phyloP scores from a whole-genome alignment of 176 grass and related monocot genomes.

The Eragrostis nindensis region DNA sequence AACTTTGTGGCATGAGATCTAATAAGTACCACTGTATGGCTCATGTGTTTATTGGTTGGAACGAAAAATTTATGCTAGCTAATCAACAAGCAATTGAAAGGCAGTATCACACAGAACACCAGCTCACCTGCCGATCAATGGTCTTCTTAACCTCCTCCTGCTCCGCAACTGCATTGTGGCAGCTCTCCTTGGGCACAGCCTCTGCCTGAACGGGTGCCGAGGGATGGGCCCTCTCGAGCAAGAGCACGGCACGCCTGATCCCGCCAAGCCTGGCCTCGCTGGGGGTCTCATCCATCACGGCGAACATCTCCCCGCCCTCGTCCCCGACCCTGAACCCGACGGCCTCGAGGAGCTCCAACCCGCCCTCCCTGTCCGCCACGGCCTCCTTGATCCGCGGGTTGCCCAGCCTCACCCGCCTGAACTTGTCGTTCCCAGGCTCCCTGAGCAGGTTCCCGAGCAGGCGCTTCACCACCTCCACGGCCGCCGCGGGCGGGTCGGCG shows the following conservation, averaged over 20 bases:
- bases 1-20: neutral
- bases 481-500: conserved; percentile 42
- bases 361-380: conserved; percentile 61
- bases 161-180: conserved; percentile 11
- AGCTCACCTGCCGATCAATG: conserved; percentile 75
- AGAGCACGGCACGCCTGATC: conserved; percentile 58
- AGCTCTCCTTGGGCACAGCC: conserved; percentile 31
- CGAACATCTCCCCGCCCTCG: conserved; percentile 77
- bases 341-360: conserved; percentile 72
- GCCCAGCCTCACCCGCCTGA: conserved; percentile 70
- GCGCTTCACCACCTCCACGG: conserved; percentile 67
- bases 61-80: neutral
- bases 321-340: conserved; percentile 67
- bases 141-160: conserved; percentile 34
- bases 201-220: neutral
- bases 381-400: conserved; percentile 97
- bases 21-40: neutral
- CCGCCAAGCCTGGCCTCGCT: conserved; percentile 38
- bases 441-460: conserved; percentile 69
- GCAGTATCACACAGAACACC: neutral
- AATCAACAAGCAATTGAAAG: neutral
- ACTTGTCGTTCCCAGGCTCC: conserved; percentile 80
- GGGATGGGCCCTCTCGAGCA: conserved; percentile 60
- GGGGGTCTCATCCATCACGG: conserved; percentile 65
- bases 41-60: neutral